Percentiles rank a stretch among this genome's conserved stretches.
phyloP scores from a whole-genome alignment of 1,284 basidiomycete genomes.

The Irpex sp. region DNA sequence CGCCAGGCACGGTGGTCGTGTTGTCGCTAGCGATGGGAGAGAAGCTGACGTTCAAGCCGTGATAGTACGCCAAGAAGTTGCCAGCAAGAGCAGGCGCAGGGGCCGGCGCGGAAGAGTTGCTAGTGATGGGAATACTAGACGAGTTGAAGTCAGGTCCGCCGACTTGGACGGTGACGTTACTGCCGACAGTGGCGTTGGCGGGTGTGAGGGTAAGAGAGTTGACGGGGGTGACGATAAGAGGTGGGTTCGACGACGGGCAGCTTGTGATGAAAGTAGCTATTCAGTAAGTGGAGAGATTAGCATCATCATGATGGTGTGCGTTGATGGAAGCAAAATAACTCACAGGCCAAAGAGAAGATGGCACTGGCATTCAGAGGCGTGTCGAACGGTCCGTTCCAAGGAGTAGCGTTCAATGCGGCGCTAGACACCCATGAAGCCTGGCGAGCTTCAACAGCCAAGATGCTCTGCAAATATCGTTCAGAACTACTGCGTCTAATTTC shows the following conservation, averaged over 20 bases:
- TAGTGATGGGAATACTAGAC: conserved; percentile 7
- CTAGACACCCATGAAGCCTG: conserved; percentile 51
- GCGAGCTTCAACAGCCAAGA: conserved; percentile 30
- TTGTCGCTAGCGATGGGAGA: conserved; percentile 11
- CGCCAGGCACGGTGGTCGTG: conserved; percentile 17
- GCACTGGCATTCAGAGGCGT: conserved; percentile 33
- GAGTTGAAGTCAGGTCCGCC: conserved; percentile 6
- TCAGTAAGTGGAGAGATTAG: neutral
- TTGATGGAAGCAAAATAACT: neutral
- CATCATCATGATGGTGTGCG: neutral
- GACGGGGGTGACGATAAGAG: conserved; percentile 35
- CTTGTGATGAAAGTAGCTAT: conserved; percentile 19
- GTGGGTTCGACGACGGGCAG: conserved; percentile 39
- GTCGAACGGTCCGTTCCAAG: conserved; percentile 57
- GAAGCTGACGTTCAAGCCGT: conserved; percentile 16
- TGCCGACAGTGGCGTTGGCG: conserved; percentile 21
- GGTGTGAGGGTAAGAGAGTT: conserved; percentile 29
- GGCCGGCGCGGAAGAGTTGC: conserved; percentile 4
- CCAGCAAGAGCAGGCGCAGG: conserved; percentile 4
- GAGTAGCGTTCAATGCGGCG: conserved; percentile 31
- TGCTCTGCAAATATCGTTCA: neutral
- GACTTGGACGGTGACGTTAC: conserved; percentile 26
- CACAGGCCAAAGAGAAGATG: conserved; percentile 8
- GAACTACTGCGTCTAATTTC: neutral
- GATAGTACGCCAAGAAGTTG: conserved; percentile 17